Conservation (phyloP, 495 filamentous ascomycete genomes). For the Annulohypoxylon maeteangense region DNA sequence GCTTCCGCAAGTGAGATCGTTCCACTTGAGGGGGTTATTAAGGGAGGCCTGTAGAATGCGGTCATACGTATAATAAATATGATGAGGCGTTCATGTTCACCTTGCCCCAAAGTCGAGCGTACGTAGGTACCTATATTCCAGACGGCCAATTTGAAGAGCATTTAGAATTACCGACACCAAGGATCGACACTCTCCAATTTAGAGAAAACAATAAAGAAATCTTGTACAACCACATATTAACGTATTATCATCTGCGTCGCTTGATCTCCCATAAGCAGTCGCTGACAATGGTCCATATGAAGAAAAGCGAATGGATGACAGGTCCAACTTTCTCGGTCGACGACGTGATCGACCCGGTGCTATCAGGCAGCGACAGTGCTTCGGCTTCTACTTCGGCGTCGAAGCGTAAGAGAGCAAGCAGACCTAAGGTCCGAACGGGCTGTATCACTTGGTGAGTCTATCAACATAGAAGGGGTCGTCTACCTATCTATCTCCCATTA, state of each 20-base stretch:
- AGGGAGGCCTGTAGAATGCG: slow-evolving; percentile 16
- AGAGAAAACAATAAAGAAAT: not conserved
- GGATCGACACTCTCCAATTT: slow-evolving; percentile 26
- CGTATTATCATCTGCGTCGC: not conserved
- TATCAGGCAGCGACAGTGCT: slow-evolving; percentile 4
- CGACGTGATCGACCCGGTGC: slow-evolving; percentile 23
- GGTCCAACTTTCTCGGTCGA: slow-evolving; percentile 17
- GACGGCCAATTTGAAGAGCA: slow-evolving; percentile 17
- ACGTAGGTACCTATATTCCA: slow-evolving; percentile 15
- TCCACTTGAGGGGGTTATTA: slow-evolving; percentile 5
- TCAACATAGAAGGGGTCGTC: not conserved
- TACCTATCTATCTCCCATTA: not conserved
- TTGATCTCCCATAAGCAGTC: slow-evolving; percentile 1
- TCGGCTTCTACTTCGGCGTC: not conserved
- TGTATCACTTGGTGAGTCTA: slow-evolving; percentile 43
- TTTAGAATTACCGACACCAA: slow-evolving; percentile 8
- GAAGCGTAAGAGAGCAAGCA: slow-evolving; percentile 42
- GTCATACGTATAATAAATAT: slow-evolving; percentile 39
- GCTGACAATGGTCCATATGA: slow-evolving; percentile 20
- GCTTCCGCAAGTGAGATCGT: slow-evolving; percentile 24
- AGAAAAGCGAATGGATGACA: slow-evolving; percentile 13
- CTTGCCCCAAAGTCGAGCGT: not conserved
- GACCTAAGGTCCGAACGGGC: slow-evolving; percentile 40
- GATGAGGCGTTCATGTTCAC: slow-evolving; percentile 19
- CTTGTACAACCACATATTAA: slow-evolving; percentile 3